Percentiles rank a stretch among this genome's conserved stretches.
Conservation (phyloP, 192 early-diverging fungal species). For the Coemansia sp. region DNA sequence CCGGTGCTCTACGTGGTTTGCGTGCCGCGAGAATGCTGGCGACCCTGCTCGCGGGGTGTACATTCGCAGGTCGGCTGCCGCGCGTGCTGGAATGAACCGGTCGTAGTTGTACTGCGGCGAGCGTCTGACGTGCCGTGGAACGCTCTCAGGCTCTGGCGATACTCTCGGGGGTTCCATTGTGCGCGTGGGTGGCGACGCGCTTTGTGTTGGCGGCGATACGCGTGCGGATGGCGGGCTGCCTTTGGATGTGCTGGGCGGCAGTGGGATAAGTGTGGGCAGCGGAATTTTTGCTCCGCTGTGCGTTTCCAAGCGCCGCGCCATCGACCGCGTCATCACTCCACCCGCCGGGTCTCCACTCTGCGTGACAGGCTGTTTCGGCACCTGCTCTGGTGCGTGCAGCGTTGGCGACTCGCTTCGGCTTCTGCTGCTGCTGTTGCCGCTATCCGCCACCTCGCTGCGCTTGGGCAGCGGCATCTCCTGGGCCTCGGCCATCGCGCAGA, state of each 20-base stretch:
- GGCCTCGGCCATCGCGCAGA: neutral
- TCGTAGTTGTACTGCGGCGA: conserved; percentile 50
- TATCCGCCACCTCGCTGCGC: neutral
- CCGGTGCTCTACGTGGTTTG: conserved; percentile 18
- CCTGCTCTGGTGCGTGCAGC: conserved; percentile 9
- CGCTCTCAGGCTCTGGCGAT: too few relatives aligned
- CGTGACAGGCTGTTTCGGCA: neutral
- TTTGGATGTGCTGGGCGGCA: neutral
- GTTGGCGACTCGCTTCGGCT: conserved; percentile 18
- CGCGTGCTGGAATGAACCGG: conserved; percentile 48
- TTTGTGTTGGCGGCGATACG: neutral
- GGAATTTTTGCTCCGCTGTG: neutral
- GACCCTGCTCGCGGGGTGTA: conserved; percentile 23
- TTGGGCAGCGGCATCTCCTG: neutral
- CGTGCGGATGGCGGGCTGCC: neutral
- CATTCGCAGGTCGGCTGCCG: conserved; percentile 24
- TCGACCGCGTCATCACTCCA: conserved; percentile 44
- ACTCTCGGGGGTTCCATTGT: too few relatives aligned
- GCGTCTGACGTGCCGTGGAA: conserved; percentile 19
- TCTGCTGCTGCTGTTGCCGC: conserved; percentile 5
- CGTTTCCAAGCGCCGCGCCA: conserved; percentile 36
- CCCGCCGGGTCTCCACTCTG: neutral
- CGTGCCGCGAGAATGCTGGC: conserved; percentile 20
- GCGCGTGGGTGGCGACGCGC: conserved; percentile 3
- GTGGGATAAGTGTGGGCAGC: neutral